These are phyloP conservation scores for Saturnispora dispora DNA, from an alignment of 805 yeast genomes.

Conservation along the genomic window DNA sequence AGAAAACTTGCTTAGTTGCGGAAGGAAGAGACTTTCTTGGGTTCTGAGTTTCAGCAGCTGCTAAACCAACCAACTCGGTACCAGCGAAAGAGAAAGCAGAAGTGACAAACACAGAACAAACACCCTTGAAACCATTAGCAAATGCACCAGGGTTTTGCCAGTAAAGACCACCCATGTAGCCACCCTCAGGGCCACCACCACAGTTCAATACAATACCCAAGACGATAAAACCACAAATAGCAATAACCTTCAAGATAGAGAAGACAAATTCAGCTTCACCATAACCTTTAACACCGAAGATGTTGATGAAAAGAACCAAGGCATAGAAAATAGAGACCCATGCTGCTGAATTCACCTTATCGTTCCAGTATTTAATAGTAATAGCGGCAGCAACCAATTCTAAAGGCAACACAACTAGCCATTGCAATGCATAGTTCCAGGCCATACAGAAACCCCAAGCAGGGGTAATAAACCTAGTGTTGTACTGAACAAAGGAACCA, in stretches of 20 bases:
- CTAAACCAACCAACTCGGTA: slow-evolving; percentile 55
- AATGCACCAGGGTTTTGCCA: slow-evolving; percentile 56
- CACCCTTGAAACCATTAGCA: slow-evolving; percentile 49
- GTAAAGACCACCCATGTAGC: slow-evolving; percentile 49
- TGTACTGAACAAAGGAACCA: slow-evolving; percentile 55
- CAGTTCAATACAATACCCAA: slow-evolving; percentile 44
- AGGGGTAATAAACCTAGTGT: slow-evolving; percentile 48
- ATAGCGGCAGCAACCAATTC: slow-evolving; percentile 49
- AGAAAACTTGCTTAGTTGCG: slow-evolving; percentile 57
- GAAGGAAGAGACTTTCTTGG: slow-evolving; percentile 53
- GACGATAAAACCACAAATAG: slow-evolving; percentile 50
- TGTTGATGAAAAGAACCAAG: slow-evolving; percentile 41
- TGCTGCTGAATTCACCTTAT: slow-evolving; percentile 38
- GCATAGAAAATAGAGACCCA: slow-evolving; percentile 49
- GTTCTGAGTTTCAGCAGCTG: slow-evolving; percentile 58
- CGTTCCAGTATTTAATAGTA: slow-evolving; percentile 42
- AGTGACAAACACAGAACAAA: slow-evolving; percentile 54
- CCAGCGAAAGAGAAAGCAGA: slow-evolving; percentile 61
- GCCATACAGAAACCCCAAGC: slow-evolving; percentile 57
- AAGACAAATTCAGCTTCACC: slow-evolving; percentile 62
- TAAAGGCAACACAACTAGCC: slow-evolving; percentile 46
- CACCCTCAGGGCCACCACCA: slow-evolving; percentile 58
- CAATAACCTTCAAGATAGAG: slow-evolving; percentile 44
- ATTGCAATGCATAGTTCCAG: slow-evolving; percentile 47
- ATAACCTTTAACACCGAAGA: slow-evolving; percentile 57